Base-by-base conservation (phyloP, 768 basidiomycete genomes). In the Leccinum truebloodii region DNA sequence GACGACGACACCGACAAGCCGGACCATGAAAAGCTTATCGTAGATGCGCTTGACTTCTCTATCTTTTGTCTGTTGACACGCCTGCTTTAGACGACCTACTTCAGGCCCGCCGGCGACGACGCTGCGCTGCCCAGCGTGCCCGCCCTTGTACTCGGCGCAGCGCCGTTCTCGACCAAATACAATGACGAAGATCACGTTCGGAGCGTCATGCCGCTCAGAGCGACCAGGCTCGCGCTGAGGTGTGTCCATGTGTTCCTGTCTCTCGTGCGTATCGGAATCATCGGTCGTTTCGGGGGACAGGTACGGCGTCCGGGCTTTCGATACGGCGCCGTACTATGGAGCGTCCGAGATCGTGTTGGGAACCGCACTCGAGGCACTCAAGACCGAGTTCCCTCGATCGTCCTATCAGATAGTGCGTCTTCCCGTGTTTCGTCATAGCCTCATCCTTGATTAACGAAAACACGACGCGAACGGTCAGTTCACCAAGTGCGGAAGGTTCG, bases 401-500 rank as follows among this genome's bases (percentile, higher is more conserved):
- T 86, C 89, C 4, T 94, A 94, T 71, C 82, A 86, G 62, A 73
- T 95, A 72, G 91, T 92, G 66, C 55, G 62, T 68, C 4, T 1
- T 16, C 39, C 32, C 32, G 7, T 44, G 2, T 18, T 8, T 26
- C 26, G 28, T 28, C 7, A 28, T 28, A 28, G 28, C 28, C 28
- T 28, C 28, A 28, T 28, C 28, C 28, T 28, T 28, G 28, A 28
- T 26, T 28, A 28, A 28, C 28, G 28, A 28, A 28, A 0, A n/a
- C 20, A 6, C 32, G 32, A 20, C 55, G 39, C 46, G 12, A 4
- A 34, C 34, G 34, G 8, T 13, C 16, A 94, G 91, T 87, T 93
- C 77, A 92, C 92, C 10, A 95, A 95, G 71, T 90, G 89, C 61
- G 94, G 94, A 24, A 83, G 93, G 37, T 91, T 88, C 68, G 91